These are phyloP conservation scores for Melaleuca alternifolia DNA, from an alignment of 345 rosid species.

Conservation along the genomic window DNA sequence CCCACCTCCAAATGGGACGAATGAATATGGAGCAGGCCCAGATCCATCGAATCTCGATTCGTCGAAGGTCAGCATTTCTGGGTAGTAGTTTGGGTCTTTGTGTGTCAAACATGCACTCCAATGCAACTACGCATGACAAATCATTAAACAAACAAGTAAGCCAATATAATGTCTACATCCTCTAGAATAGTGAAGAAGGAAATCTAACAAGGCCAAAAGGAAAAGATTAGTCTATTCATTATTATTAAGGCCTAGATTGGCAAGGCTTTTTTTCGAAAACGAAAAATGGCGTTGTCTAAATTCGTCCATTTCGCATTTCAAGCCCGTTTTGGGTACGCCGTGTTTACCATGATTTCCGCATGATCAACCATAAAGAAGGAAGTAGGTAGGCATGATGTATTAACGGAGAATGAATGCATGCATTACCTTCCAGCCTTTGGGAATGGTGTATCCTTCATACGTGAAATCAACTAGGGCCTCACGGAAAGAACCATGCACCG, in stretches of 20 bases:
- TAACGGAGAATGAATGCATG: not conserved
- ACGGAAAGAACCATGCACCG: not conserved
- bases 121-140: not conserved
- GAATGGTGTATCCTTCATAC: conserved; percentile 26
- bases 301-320: not conserved
- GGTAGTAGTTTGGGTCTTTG: conserved; percentile 1
- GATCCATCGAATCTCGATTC: conserved; percentile 8
- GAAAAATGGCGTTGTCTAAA: not conserved
- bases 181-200: too few species aligned
- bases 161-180: not conserved
- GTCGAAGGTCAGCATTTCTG: conserved; percentile 1
- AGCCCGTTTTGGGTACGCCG: not conserved
- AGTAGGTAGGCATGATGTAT: not conserved
- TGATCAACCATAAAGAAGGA: not conserved
- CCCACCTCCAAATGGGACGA: conserved; percentile 22
- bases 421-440: conserved; percentile 38
- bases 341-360: not conserved
- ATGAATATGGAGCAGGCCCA: conserved; percentile 5
- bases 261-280: not conserved
- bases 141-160: not conserved
- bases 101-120: not conserved
- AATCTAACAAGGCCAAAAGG: too few species aligned
- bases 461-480: conserved; percentile 23
- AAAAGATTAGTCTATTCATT: not conserved
- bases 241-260: not conserved